Percentiles rank a stretch among this genome's conserved stretches.
These are phyloP conservation scores for Coffea eugenioides DNA, from an alignment of 257 asterid genomes.

Conservation along the genomic window DNA sequence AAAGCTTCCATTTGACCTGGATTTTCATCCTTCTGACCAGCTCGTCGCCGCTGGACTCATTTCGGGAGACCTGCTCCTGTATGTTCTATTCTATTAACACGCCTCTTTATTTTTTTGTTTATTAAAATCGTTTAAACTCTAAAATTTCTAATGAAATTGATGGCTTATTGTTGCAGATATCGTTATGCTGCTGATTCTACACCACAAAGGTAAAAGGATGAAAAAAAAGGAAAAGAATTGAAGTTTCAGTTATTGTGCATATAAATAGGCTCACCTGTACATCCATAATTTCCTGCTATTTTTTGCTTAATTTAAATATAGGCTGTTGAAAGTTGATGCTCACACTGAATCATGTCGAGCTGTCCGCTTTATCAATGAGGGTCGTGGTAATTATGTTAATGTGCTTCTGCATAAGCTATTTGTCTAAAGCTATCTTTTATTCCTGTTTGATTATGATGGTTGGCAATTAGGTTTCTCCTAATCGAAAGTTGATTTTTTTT, in stretches of 20 bases:
- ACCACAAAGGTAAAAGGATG: slow-evolving; percentile 46
- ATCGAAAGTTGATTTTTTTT: slow-evolving; percentile 7
- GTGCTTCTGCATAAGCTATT: not conserved
- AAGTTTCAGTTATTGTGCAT: too few species aligned
- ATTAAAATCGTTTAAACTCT: not conserved
- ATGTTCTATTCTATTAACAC: slow-evolving; percentile 24
- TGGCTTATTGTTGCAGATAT: slow-evolving; percentile 35
- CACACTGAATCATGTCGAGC: slow-evolving; percentile 89
- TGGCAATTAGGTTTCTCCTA: slow-evolving; percentile 4
- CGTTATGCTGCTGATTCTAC: slow-evolving; percentile 64
- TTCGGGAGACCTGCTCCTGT: slow-evolving; percentile 69
- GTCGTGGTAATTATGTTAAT: slow-evolving; percentile 54
- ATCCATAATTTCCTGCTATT: slow-evolving; percentile 3
- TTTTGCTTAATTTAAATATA: slow-evolving; percentile 10
- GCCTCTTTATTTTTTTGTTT: not conserved
- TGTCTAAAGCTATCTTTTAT: not conserved
- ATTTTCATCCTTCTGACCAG: slow-evolving; percentile 74
- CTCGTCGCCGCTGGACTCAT: slow-evolving; percentile 82
- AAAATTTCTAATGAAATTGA: not conserved
- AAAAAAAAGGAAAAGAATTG: not conserved
- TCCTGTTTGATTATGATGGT: not conserved
- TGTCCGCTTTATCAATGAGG: slow-evolving; percentile 80
- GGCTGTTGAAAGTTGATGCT: slow-evolving; percentile 70
- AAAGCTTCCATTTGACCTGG: slow-evolving; percentile 69
- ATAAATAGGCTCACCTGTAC: not conserved